These are phyloP conservation scores for Lobosporangium transversale DNA, from an alignment of 192 early-diverging fungal genomes.

Conservation along the genomic window DNA sequence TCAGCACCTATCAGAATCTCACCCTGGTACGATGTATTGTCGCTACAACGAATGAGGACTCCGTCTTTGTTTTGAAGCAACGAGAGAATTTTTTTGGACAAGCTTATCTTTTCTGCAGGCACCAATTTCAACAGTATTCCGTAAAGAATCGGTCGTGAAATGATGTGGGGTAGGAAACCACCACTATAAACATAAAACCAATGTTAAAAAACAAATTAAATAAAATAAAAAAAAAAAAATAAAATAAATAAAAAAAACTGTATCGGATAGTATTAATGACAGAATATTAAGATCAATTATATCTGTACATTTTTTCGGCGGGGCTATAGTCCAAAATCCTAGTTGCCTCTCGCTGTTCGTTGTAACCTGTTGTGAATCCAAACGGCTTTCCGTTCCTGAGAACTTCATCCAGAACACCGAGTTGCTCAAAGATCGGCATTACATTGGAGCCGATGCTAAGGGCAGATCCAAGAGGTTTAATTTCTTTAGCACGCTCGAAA, in stretches of 20 bases:
- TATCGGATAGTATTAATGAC: too few relatives aligned
- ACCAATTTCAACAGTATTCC: conserved; percentile 6
- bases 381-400: conserved; percentile 28
- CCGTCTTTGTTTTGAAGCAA: conserved; percentile 9
- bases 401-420: conserved; percentile 30
- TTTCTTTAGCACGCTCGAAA: conserved; percentile 23
- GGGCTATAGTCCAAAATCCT: conserved; percentile 35
- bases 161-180: conserved; percentile 22
- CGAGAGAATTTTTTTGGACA: conserved; percentile 21
- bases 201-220: background rate
- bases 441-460: conserved; percentile 28
- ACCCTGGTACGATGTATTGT: conserved; percentile 11
- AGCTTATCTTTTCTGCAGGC: conserved; percentile 13
- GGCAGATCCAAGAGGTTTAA: conserved; percentile 24
- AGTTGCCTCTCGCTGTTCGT: conserved; percentile 25
- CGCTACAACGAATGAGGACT: conserved; percentile 16
- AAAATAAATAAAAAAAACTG: too few relatives aligned
- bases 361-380: conserved; percentile 29
- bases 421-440: conserved; percentile 29
- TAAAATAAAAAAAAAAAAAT: background rate
- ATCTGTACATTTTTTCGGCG: conserved; percentile 26
- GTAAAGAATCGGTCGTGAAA: conserved; percentile 27
- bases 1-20: conserved; percentile 39
- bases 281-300: too few relatives aligned
- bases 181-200: conserved; percentile 6